Evolutionary conservation across 345 rosid species (phyloP), one percentile per base, ranked within the genome.

Genomic region (Lumnitzera racemosa): DNA sequence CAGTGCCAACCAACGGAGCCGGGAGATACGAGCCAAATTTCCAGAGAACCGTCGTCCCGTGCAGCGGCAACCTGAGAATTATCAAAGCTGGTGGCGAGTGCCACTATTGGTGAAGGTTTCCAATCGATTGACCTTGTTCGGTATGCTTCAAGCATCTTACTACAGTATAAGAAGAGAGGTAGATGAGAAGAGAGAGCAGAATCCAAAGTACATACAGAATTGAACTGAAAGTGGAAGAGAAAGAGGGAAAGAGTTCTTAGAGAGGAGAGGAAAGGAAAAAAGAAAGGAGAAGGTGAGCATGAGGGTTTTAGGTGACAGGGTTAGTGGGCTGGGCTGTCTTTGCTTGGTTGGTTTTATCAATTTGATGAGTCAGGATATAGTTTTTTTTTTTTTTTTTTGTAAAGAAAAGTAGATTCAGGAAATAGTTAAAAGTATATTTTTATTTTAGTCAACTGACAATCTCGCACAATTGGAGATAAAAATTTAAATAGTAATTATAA

Each of bases 1-100:
- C 92, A 81, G 92, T 92, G 96, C 98, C 98, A 92, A 57, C 96
- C 94, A 51, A 87, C 84, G 51, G 96, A 79, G 62, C 96, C 96
- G 29, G 96, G 94, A 48, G 96, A 87, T 15, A 92, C 96, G 12
- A 89, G 96, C 98, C 98, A 89, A 78, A 92, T 82, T 87, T 92
- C 98, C 13, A 92, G 87, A 23, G 98, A 83, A 66, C 96, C 91
- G 64, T 89, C 96, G 57, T 89, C 91, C 51, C 98, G 91, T 47
- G 95, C 91, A 9, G 96, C 91, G 3, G 96, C 96, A 61, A 88
- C 84, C 66, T 77, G 91, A 13, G 85, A 83, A 55, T 77, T 82
- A 61, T 91, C 96, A 46, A 73, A 67, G 74, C 95, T 84, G 53
- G 90, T 80, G 60, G 95, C 90, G 61, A 91, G 84, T 67, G 96